These are phyloP conservation scores for Paramecium tetraurelia DNA, from an alignment of 73 alveolate genomes.

Conservation along the genomic window DNA sequence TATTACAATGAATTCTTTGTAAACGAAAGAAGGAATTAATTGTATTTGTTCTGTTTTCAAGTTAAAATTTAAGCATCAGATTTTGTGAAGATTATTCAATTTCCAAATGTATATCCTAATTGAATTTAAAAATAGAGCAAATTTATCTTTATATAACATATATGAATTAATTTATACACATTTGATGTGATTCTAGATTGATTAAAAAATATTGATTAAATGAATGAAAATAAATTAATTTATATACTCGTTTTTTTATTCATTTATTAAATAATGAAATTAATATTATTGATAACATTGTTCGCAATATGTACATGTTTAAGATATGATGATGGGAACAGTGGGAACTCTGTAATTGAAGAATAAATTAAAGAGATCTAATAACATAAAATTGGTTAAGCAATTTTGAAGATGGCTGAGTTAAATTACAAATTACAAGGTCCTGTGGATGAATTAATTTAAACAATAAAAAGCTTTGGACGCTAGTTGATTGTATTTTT, in stretches of 20 bases:
- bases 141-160: background rate
- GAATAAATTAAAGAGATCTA: constrained; percentile 1
- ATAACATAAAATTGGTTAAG: constrained; percentile 24
- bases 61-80: background rate
- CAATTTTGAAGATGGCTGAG: constrained; percentile 41
- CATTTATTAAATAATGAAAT: background rate
- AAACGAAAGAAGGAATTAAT: background rate
- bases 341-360: constrained; percentile 36
- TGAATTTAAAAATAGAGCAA: too few relatives aligned
- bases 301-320: background rate
- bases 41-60: too few relatives aligned
- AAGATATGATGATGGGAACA: background rate
- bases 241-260: background rate
- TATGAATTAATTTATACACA: background rate
- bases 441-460: constrained; percentile 44
- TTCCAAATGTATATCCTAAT: background rate
- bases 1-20: background rate
- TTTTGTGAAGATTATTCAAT: too few relatives aligned
- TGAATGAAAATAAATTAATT: background rate
- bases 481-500: constrained; percentile 14
- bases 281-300: background rate
- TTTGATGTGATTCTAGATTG: background rate
- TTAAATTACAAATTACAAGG: constrained; percentile 27
- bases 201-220: background rate
- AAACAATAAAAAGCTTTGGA: constrained; percentile 16